Evolutionary conservation across 306 rosid species (phyloP).

Genomic region (Cajanus cajan): DNA sequence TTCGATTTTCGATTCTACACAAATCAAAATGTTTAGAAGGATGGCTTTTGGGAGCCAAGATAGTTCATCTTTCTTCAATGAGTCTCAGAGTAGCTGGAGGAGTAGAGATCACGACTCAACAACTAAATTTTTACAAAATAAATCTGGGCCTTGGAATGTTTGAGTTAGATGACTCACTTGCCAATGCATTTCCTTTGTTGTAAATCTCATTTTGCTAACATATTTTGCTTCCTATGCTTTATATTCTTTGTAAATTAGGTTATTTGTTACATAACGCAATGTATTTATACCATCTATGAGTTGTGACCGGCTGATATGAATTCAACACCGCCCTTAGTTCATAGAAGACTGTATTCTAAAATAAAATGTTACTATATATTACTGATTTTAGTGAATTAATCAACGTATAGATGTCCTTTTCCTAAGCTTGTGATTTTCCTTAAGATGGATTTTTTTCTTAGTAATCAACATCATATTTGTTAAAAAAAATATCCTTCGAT

Average conservation of each 20-base stretch:
- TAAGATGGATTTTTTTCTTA: too few relatives aligned
- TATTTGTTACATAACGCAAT: constrained; percentile 18
- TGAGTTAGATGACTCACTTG: too few relatives aligned
- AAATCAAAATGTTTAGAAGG: constrained; percentile 76
- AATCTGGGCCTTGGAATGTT: too few relatives aligned
- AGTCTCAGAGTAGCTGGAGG: constrained; percentile 69
- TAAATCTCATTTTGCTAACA: constrained; percentile 29
- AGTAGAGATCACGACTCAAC: constrained; percentile 49
- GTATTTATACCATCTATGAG: constrained; percentile 21
- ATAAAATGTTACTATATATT: too few relatives aligned
- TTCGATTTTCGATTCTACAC: constrained; percentile 60
- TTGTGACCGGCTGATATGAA: not conserved
- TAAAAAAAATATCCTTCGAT: too few relatives aligned
- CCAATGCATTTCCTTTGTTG: too few relatives aligned
- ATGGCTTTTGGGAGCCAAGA: constrained; percentile 93
- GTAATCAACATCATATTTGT: too few relatives aligned
- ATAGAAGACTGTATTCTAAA: too few relatives aligned
- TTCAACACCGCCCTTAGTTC: not conserved
- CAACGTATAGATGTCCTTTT: too few relatives aligned
- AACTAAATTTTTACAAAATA: constrained; percentile 42
- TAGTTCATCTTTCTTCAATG: constrained; percentile 57
- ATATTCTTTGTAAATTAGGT: constrained; percentile 35
- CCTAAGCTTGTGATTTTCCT: too few relatives aligned
- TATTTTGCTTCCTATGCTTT: constrained; percentile 36
- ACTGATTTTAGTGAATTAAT: too few relatives aligned